phyloP scores from a whole-genome alignment of 805 yeast species.

The Lachancea mirantina region DNA sequence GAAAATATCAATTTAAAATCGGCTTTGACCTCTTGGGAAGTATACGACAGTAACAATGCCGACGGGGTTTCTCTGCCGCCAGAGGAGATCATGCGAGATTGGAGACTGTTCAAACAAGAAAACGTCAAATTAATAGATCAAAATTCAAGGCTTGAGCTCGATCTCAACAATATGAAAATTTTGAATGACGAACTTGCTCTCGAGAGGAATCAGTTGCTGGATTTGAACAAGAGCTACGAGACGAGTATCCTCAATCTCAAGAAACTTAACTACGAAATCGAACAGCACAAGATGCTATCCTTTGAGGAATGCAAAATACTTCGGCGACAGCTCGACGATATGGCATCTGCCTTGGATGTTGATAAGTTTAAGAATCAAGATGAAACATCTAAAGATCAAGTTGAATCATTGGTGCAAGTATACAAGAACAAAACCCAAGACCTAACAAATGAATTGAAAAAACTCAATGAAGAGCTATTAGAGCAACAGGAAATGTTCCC shows the following conservation, averaged over 20 bases:
- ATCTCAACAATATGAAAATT: conserved; percentile 18
- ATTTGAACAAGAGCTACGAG: conserved; percentile 23
- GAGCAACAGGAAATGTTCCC: conserved; percentile 10
- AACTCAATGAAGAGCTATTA: conserved; percentile 25
- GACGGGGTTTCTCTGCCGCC: conserved; percentile 15
- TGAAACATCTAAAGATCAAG: conserved; percentile 13
- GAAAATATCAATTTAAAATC: conserved; percentile 43
- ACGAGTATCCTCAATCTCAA: conserved; percentile 24
- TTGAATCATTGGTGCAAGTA: conserved; percentile 41
- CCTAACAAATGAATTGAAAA: conserved; percentile 34
- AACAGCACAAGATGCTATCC: conserved; percentile 47
- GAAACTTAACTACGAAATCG: conserved; percentile 37
- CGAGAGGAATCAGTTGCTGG: conserved; percentile 34
- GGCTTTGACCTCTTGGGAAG: conserved; percentile 42
- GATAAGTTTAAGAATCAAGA: conserved; percentile 14
- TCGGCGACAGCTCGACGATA: conserved; percentile 46
- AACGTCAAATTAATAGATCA: conserved; percentile 31
- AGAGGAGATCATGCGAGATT: conserved; percentile 35
- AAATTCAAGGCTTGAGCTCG: conserved; percentile 24
- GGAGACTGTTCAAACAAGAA: conserved; percentile 36
- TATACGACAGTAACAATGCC: conserved; percentile 33
- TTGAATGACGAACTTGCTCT: conserved; percentile 32
- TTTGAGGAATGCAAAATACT: conserved; percentile 52
- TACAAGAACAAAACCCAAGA: conserved; percentile 46
- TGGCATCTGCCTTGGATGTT: conserved; percentile 30